A percentile compares a stretch with the other conserved stretches of the same genome.
Conservation (phyloP, 768 basidiomycete genomes). For the Rhizopogon salebrosus region DNA sequence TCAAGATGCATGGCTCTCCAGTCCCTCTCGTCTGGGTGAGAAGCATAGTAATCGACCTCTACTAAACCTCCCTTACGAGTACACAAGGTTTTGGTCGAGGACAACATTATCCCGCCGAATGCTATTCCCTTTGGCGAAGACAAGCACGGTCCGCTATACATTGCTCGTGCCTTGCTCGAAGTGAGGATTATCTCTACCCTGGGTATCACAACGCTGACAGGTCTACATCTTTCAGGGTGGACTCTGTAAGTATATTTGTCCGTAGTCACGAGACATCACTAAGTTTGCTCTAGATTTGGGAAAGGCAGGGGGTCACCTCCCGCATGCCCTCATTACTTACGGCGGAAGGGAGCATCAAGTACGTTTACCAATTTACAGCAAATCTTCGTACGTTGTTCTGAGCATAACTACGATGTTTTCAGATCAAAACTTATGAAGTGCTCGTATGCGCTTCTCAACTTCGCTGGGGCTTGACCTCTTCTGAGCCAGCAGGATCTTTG, state of each 20-base stretch:
- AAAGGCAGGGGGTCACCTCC: background rate
- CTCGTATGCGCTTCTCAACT: conserved; percentile 1
- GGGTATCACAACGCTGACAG: background rate
- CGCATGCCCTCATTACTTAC: background rate
- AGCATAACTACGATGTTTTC: background rate
- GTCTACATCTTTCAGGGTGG: conserved; percentile 10
- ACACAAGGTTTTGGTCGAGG: conserved; percentile 23
- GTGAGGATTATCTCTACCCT: background rate
- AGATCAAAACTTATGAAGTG: conserved; percentile 1
- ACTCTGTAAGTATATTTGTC: conserved; percentile 19
- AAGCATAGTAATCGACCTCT: background rate
- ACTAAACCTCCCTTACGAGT: background rate
- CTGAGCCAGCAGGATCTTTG: conserved; percentile 7
- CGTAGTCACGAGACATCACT: background rate
- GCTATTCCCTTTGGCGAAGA: conserved; percentile 29
- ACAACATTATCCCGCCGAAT: conserved; percentile 27
- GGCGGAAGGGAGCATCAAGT: conserved; percentile 1
- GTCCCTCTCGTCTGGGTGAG: conserved; percentile 30
- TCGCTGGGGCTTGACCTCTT: conserved; percentile 1
- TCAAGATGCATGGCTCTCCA: conserved; percentile 21
- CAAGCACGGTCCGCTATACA: conserved; percentile 23
- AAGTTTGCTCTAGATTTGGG: background rate
- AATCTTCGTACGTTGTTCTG: too few relatives aligned
- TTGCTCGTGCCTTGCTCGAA: conserved; percentile 27
- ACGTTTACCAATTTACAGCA: background rate